Conservation (phyloP, 1,284 basidiomycete genomes). For the Cryptococcus wingfieldii region DNA sequence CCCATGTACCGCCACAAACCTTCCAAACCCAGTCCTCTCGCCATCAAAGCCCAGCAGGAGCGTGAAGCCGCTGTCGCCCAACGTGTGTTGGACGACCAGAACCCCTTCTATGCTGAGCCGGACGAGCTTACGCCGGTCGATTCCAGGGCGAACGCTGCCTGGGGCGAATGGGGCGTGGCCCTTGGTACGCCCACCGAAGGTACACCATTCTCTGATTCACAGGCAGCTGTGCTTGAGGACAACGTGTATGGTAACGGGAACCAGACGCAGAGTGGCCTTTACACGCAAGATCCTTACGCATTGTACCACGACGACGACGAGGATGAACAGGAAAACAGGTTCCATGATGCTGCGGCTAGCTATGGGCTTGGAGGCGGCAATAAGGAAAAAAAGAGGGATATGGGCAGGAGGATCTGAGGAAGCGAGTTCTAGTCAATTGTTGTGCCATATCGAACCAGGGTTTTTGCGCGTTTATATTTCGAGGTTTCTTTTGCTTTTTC, state of each 20-base stretch:
- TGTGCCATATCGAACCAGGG: not conserved
- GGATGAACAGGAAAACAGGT: conserved; percentile 9
- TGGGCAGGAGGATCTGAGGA: not conserved
- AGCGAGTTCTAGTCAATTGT: not conserved
- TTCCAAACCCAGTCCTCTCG: conserved; percentile 44
- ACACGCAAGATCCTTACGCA: conserved; percentile 34
- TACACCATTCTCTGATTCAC: conserved; percentile 12
- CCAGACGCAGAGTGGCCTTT: conserved; percentile 21
- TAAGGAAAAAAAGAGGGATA: not conserved
- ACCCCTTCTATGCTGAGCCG: conserved; percentile 1
- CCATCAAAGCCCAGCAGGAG: conserved; percentile 19
- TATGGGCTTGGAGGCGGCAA: conserved; percentile 6
- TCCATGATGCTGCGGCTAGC: conserved; percentile 10
- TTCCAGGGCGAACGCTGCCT: not conserved
- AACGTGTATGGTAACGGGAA: conserved; percentile 14
- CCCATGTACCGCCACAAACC: conserved; percentile 35
- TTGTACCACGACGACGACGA: conserved; percentile 24
- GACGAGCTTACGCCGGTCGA: conserved; percentile 1
- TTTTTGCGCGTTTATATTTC: not conserved
- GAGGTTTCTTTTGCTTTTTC: not conserved
- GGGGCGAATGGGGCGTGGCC: conserved; percentile 41
- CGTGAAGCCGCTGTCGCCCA: not conserved
- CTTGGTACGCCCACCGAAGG: conserved; percentile 26
- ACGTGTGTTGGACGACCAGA: not conserved
- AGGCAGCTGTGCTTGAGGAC: conserved; percentile 14